phyloP scores from a whole-genome alignment of 768 basidiomycete species.

The Suillus sp. region DNA sequence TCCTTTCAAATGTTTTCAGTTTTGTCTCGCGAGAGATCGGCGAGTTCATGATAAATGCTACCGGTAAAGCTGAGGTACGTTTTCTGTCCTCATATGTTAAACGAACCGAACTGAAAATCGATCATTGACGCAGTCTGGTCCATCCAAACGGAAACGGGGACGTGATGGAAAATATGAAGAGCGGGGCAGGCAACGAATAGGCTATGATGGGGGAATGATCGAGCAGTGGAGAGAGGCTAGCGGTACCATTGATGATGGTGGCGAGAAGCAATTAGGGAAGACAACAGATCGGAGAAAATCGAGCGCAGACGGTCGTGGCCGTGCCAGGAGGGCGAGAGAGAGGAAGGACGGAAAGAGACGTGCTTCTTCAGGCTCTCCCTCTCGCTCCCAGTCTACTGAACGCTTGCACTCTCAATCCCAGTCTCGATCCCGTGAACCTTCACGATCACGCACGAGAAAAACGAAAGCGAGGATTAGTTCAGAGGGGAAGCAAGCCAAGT shows the following conservation, averaged over 20 bases:
- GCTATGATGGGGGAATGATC: constrained; percentile 1
- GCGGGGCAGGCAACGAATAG: not conserved
- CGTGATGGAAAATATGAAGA: not conserved
- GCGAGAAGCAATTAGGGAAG: not conserved
- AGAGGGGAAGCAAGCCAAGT: constrained; percentile 16
- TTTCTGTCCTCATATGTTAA: too few relatives aligned
- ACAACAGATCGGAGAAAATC: not conserved
- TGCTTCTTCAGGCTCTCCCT: not conserved
- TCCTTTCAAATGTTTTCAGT: constrained; percentile 64
- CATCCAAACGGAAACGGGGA: constrained; percentile 6
- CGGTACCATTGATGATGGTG: not conserved
- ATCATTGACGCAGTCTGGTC: constrained; percentile 16
- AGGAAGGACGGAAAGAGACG: constrained; percentile 15
- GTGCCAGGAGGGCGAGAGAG: too few relatives aligned
- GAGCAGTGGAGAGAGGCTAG: constrained; percentile 5
- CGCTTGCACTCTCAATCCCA: constrained; percentile 13
- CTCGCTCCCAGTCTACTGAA: constrained; percentile 13
- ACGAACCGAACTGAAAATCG: constrained; percentile 16
- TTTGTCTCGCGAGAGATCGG: constrained; percentile 73
- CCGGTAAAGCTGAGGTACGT: constrained; percentile 31
- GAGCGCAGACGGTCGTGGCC: constrained; percentile 7
- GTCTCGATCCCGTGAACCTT: constrained; percentile 12
- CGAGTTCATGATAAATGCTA: constrained; percentile 69
- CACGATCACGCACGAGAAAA: constrained; percentile 17
- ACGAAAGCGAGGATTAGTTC: constrained; percentile 12